A percentile compares a stretch with the other conserved stretches of the same genome.
Evolutionary conservation across 768 basidiomycete genomes (phyloP).

Genomic region (Tubosaeta sp.): DNA sequence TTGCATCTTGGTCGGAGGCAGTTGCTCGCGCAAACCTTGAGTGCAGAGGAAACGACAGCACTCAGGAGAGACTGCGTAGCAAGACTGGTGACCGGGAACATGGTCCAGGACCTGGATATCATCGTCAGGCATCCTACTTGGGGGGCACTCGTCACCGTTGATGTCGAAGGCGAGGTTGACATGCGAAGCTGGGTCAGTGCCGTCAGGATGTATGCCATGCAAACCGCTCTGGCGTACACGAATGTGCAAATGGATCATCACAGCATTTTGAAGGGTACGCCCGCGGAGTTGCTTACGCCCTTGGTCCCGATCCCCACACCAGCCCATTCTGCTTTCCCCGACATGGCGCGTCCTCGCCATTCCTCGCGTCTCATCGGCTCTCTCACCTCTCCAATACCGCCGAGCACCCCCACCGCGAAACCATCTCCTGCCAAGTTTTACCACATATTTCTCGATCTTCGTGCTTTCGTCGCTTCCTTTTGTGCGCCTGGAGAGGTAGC

Average conservation of each 20-base stretch:
- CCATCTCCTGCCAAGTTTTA: constrained; percentile 68
- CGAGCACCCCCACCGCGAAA: constrained; percentile 18
- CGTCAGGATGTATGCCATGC: constrained; percentile 88
- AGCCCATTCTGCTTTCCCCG: constrained; percentile 70
- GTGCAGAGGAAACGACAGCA: constrained; percentile 77
- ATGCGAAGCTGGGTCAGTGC: constrained; percentile 84
- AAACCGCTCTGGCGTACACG: constrained; percentile 76
- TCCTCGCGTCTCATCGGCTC: constrained; percentile 36
- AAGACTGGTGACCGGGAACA: constrained; percentile 82
- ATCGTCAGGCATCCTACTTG: constrained; percentile 94
- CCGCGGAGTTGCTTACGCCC: constrained; percentile 42
- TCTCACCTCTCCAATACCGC: constrained; percentile 19
- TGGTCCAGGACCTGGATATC: constrained; percentile 89
- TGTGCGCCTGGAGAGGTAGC: constrained; percentile 90
- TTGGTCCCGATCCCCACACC: constrained; percentile 52
- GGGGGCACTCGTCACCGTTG: constrained; percentile 88
- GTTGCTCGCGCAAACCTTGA: constrained; percentile 81
- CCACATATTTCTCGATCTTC: constrained; percentile 86
- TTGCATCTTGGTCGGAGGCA: constrained; percentile 91
- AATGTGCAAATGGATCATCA: constrained; percentile 44
- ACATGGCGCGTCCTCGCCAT: constrained; percentile 32
- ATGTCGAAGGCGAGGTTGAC: constrained; percentile 80
- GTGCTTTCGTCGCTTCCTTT: constrained; percentile 87
- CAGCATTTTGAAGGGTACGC: constrained; percentile 28
- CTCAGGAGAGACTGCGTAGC: constrained; percentile 85